These are phyloP conservation scores for Diutina pseudorugosa DNA, from an alignment of 1,139 yeast species.

Conservation along the genomic window DNA sequence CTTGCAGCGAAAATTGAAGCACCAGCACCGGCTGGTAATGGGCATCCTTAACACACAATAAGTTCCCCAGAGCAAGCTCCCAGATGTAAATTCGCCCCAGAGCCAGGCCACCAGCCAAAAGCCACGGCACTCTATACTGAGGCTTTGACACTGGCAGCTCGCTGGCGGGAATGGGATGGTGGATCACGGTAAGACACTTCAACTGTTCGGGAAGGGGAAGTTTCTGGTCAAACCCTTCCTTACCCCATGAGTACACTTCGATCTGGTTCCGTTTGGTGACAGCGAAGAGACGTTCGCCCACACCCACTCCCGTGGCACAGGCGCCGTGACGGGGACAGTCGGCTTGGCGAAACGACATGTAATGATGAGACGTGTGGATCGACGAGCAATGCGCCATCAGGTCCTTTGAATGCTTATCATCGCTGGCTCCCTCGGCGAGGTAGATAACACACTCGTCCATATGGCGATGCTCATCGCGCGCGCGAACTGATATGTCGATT, in stretches of 20 bases:
- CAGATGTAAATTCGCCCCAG: slow-evolving; percentile 73
- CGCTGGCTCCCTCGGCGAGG: slow-evolving; percentile 36
- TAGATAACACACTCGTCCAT: slow-evolving; percentile 25
- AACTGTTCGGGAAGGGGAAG: slow-evolving; percentile 79
- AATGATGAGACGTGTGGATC: slow-evolving; percentile 37
- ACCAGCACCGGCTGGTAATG: slow-evolving; percentile 72
- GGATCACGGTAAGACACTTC: slow-evolving; percentile 40
- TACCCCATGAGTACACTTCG: slow-evolving; percentile 62
- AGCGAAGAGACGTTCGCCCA: slow-evolving; percentile 42
- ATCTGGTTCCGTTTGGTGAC: slow-evolving; percentile 60
- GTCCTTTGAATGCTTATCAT: slow-evolving; percentile 34
- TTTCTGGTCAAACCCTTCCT: slow-evolving; percentile 74
- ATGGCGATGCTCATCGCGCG: slow-evolving; percentile 2
- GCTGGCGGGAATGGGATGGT: slow-evolving; percentile 16
- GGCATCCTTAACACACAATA: slow-evolving; percentile 62
- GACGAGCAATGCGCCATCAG: slow-evolving; percentile 39
- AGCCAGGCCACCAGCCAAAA: slow-evolving; percentile 59
- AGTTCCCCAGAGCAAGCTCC: slow-evolving; percentile 73
- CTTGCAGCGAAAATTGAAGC: slow-evolving; percentile 50
- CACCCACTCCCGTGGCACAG: slow-evolving; percentile 27
- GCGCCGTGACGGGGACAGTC: slow-evolving; percentile 37
- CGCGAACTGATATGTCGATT: neutral
- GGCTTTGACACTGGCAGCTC: slow-evolving; percentile 10
- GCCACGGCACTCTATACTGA: slow-evolving; percentile 44
- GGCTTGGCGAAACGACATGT: slow-evolving; percentile 43